These are phyloP conservation scores for Hordeum vulgare DNA, from an alignment of 176 grass and related monocot species.

Conservation along the genomic window MorexV3_pseudomolecules_assembly NC_058524.1:99363984-99364483, in stretches of 20 bases:
- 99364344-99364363: background rate
- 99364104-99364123: conserved; percentile 87
- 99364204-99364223: conserved; percentile 5
- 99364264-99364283: background rate
- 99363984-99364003: conserved; percentile 85
- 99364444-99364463: conserved; percentile 94
- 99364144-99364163: conserved; percentile 79
- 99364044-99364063: background rate
- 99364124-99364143: conserved; percentile 79
- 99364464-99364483: conserved; percentile 72
- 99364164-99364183: conserved; percentile 92
- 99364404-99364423: conserved; percentile 80
- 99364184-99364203: conserved; percentile 71
- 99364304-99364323: background rate
- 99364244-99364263: background rate
- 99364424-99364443: conserved; percentile 88
- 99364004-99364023: conserved; percentile 84
- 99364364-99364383: background rate
- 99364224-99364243: background rate
- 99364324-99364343: background rate
- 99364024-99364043: background rate
- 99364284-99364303: background rate
- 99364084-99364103: conserved; percentile 41
- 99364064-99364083: background rate
- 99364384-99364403: conserved; percentile 46